These are phyloP conservation scores for Prototheca wickerhamii DNA, from an alignment of 163 green algal genomes.

Conservation along the genomic window DNA sequence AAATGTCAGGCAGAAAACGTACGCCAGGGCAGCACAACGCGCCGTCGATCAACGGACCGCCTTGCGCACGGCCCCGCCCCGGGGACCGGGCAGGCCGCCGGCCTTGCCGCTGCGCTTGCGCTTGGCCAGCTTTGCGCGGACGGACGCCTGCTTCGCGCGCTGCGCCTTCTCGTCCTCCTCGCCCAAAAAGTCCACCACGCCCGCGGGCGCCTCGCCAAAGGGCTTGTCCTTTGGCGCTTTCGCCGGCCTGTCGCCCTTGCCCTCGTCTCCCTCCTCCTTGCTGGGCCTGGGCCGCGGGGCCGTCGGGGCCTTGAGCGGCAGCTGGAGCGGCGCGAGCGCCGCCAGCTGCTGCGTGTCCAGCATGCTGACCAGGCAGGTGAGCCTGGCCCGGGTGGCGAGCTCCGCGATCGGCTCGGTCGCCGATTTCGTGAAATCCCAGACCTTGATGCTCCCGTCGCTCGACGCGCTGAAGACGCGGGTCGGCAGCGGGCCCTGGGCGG, in stretches of 20 bases:
- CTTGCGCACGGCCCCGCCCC: not conserved
- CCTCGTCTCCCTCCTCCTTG: not conserved
- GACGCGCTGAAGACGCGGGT: constrained; percentile 33
- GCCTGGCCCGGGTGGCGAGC: constrained; percentile 15
- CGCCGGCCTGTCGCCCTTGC: not conserved
- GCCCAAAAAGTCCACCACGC: not conserved
- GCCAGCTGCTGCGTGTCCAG: not conserved
- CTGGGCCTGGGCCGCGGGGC: not conserved
- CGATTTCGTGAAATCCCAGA: constrained; percentile 39
- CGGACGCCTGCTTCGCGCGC: not conserved
- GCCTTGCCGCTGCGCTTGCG: not conserved
- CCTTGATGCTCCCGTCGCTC: constrained; percentile 49
- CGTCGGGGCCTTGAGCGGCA: not conserved
- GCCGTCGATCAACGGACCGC: no score
- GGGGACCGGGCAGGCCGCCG: not conserved
- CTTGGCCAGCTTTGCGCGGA: not conserved
- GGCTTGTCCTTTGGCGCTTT: not conserved
- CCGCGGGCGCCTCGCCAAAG: not conserved
- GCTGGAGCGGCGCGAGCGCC: not conserved
- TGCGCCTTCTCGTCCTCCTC: not conserved
- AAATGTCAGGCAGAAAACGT: no score
- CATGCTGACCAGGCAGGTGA: constrained; percentile 18
- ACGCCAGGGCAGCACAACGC: no score
- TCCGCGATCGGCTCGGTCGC: constrained; percentile 10
- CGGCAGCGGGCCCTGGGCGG: not conserved